Conservation (phyloP, 164 flowering plant species). For the Stephania japonica region DNA sequence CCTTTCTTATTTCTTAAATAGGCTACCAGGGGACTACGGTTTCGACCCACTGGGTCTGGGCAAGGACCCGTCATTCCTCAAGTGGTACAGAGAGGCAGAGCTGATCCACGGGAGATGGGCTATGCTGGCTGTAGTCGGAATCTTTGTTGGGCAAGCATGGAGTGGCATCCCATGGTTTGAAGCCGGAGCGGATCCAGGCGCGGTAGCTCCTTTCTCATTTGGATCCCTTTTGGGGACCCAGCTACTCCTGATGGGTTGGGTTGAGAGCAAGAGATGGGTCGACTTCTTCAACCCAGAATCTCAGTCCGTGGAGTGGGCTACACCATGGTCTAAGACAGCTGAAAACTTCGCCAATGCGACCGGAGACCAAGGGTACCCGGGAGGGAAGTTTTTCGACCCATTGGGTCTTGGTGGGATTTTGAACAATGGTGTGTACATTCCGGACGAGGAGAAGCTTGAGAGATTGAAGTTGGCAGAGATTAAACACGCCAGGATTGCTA, state of each 20-base stretch:
- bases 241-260: constrained; percentile 97
- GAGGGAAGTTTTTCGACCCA: constrained; percentile 95
- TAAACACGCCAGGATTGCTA: constrained; percentile 88
- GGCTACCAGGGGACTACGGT: constrained; percentile 92
- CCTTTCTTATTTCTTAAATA: constrained; percentile 7
- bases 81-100: constrained; percentile 99
- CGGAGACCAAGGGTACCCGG: constrained; percentile 94
- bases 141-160: constrained; percentile 94
- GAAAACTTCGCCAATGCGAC: constrained; percentile 89
- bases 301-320: constrained; percentile 96
- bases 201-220: constrained; percentile 95
- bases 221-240: constrained; percentile 89
- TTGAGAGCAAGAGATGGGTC: constrained; percentile 97
- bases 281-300: constrained; percentile 98
- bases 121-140: constrained; percentile 87
- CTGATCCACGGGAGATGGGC: constrained; percentile 99
- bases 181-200: constrained; percentile 94
- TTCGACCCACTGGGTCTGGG: constrained; percentile 98
- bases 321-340: constrained; percentile 87
- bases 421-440: constrained; percentile 66
- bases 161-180: constrained; percentile 98
- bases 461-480: constrained; percentile 93
- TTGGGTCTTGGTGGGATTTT: constrained; percentile 61
- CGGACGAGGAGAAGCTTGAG: constrained; percentile 81
- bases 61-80: constrained; percentile 92